Conservation (phyloP, 768 basidiomycete species). For the Cyathus striatus region DNA sequence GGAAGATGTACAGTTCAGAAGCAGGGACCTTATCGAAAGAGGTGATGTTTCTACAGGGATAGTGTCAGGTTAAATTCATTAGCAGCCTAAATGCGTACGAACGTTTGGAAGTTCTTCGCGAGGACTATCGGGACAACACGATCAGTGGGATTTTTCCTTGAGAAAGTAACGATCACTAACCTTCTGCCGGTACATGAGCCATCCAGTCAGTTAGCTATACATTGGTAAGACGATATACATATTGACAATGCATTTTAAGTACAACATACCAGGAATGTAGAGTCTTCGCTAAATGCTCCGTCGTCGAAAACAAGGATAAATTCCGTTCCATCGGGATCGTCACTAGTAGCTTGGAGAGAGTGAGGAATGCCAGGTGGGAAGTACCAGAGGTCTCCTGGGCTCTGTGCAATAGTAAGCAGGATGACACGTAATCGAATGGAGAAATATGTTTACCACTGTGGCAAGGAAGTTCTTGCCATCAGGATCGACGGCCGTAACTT, state of each 20-base stretch:
- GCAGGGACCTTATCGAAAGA: constrained; percentile 53
- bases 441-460: constrained; percentile 37
- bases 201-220: constrained; percentile 55
- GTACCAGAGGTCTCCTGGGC: constrained; percentile 48
- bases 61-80: background rate
- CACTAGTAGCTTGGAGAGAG: constrained; percentile 48
- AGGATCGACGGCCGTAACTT: constrained; percentile 47
- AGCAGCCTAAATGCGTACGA: constrained; percentile 1
- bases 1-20: constrained; percentile 50
- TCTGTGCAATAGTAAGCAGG: constrained; percentile 2
- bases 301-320: constrained; percentile 43
- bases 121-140: constrained; percentile 23
- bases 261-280: constrained; percentile 37
- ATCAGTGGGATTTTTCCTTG: too few relatives aligned
- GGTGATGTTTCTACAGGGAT: constrained; percentile 12
- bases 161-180: too few relatives aligned
- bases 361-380: constrained; percentile 57
- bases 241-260: background rate
- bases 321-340: constrained; percentile 40
- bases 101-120: constrained; percentile 58
- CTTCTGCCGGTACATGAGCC: constrained; percentile 43
- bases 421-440: background rate
- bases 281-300: constrained; percentile 48
- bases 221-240: background rate
- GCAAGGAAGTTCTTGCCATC: constrained; percentile 48